Conservation (phyloP, 768 basidiomycete species). For the Phanerochaete carnosa region DNA sequence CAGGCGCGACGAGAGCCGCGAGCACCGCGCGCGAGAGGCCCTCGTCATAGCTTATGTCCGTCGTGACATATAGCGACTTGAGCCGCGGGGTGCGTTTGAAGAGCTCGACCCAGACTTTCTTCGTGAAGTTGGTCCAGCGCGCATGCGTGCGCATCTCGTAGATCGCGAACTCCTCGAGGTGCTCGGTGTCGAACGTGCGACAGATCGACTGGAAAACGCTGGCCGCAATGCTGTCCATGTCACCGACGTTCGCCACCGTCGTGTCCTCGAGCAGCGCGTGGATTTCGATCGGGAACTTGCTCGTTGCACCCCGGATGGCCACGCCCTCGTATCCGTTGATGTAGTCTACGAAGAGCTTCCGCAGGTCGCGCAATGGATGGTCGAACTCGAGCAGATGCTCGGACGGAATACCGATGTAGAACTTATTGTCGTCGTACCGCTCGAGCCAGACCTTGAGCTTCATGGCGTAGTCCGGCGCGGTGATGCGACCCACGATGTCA, state of each 20-base stretch:
- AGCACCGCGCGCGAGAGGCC: conserved; percentile 24
- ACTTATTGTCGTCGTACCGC: conserved; percentile 19
- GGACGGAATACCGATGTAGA: conserved; percentile 22
- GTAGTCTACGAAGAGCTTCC: conserved; percentile 20
- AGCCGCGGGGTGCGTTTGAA: conserved; percentile 24
- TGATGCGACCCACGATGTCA: conserved; percentile 19
- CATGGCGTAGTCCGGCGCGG: conserved; percentile 21
- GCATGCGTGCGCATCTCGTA: conserved; percentile 21
- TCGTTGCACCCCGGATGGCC: conserved; percentile 16
- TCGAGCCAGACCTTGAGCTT: conserved; percentile 22
- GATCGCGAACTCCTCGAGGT: conserved; percentile 25
- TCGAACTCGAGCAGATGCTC: conserved; percentile 15
- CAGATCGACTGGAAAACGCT: conserved; percentile 19
- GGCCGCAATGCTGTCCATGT: conserved; percentile 24
- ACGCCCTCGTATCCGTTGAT: conserved; percentile 17
- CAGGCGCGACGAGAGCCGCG: conserved; percentile 19
- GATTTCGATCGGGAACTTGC: conserved; percentile 20
- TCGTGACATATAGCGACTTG: conserved; percentile 20
- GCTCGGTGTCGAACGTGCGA: conserved; percentile 19
- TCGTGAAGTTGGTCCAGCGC: conserved; percentile 17
- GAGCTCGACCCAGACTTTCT: conserved; percentile 21
- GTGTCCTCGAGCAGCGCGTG: conserved; percentile 12
- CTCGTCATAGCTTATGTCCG: conserved; percentile 20
- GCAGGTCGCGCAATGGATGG: conserved; percentile 22
- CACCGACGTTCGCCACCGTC: conserved; percentile 18